Evolutionary conservation across 192 early-diverging fungal species (phyloP), one percentile per base, ranked within the genome.

Genomic region (Phycomyces blakesleeanus): DNA sequence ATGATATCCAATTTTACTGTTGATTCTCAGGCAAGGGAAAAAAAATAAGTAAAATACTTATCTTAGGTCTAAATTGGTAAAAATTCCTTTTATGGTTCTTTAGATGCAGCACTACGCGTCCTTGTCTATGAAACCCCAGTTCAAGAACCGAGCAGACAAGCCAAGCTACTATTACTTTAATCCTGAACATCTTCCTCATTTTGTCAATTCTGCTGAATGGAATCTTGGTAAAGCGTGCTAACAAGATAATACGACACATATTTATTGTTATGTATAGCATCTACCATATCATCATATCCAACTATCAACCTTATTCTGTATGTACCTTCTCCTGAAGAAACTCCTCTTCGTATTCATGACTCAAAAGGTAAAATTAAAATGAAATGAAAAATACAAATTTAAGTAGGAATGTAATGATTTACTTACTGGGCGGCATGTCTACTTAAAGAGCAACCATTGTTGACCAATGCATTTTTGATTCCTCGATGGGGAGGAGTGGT

Each of bases 181-280:
- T 0, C 84, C 90, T 9, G 78, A 89, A 24, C 75, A 83, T 56
- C 81, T 99, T 22, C 84, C 94, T 14, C 87, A 92, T 71, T 97
- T 99, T 79, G 85, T 96, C 57, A 97, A 97, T 73, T 88, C 93
- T 56, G 93, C 93, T 6, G 94, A 96, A 66, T 99, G 97, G 97
- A 96, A 92, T 74, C 73, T 95, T 29, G 90, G 89, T 88, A 76
- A 55, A 57, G 40, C 41, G 68, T n/a, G 9, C 11, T 16, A 38
- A 40, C n/a, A n/a, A n/a, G n/a, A n/a, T n/a, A n/a, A n/a, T n/a
- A n/a, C n/a, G n/a, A n/a, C n/a, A n/a, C n/a, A n/a, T n/a, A n/a
- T n/a, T n/a, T n/a, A n/a, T n/a, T 41, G 14, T 41, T 41, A 14
- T 37, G 26, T 51, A 58, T 85, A 76, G 96, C 94, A 12, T 96